A percentile compares a stretch with the other conserved stretches of the same genome.
Evolutionary conservation across 176 grass and related monocot species (phyloP).

Genomic region (Bothriochloa decipiens): DNA sequence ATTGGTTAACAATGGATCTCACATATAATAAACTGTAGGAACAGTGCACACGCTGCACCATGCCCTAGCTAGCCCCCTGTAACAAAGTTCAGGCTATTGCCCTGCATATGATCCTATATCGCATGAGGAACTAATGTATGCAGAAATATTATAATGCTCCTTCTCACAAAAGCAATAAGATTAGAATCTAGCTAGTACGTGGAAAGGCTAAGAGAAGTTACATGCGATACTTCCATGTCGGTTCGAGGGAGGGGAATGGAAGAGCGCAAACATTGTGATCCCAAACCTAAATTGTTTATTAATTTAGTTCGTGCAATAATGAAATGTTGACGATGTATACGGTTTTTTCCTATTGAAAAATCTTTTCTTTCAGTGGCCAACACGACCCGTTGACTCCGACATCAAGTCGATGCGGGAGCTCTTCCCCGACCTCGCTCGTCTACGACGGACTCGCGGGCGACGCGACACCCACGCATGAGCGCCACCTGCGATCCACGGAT

Average conservation of each 20-base stretch:
- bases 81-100: slow-evolving; percentile 2
- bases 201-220: neutral
- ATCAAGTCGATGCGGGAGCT: too few relatives aligned
- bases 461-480: too few relatives aligned
- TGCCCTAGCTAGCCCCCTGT: slow-evolving; percentile 10
- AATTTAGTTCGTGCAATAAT: neutral
- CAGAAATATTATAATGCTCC: too few relatives aligned
- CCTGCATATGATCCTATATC: neutral
- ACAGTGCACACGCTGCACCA: slow-evolving; percentile 11
- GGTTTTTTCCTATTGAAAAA: neutral
- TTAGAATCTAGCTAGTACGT: slow-evolving; percentile 1
- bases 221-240: neutral
- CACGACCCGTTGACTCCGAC: too few relatives aligned
- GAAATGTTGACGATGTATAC: neutral
- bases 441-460: too few relatives aligned
- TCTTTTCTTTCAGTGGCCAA: too few relatives aligned
- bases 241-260: neutral
- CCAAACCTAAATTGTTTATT: neutral
- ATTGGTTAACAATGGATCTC: neutral
- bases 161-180: neutral
- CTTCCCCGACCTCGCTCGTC: too few relatives aligned
- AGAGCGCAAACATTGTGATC: neutral
- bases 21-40: slow-evolving; percentile 1
- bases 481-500: too few relatives aligned
- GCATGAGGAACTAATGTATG: slow-evolving; percentile 8